Evolutionary conservation across 2,329 filamentous ascomycete species (phyloP).

Genomic region (Endothia cerciana): DNA sequence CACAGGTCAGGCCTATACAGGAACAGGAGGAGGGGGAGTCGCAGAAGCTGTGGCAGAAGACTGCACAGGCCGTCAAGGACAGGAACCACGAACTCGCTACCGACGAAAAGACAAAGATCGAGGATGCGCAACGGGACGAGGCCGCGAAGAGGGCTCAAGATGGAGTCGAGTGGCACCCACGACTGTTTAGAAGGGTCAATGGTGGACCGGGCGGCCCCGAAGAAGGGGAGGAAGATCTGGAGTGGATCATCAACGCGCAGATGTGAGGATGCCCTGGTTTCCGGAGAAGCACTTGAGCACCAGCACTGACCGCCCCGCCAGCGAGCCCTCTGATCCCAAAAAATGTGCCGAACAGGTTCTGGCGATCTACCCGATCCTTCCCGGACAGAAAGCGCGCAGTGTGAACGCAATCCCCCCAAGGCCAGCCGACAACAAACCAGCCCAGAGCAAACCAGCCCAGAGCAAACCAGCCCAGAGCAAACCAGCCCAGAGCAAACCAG

Average conservation of each 20-base stretch:
- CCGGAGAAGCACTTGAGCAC: not conserved
- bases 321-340: slow-evolving; percentile 58
- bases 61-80: slow-evolving; percentile 78
- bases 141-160: slow-evolving; percentile 79
- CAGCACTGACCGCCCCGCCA: slow-evolving; percentile 47
- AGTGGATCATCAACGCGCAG: slow-evolving; percentile 90
- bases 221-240: slow-evolving; percentile 84
- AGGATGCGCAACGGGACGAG: slow-evolving; percentile 89
- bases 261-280: slow-evolving; percentile 60
- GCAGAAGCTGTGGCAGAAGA: slow-evolving; percentile 82
- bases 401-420: slow-evolving; percentile 61
- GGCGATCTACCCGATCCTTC: slow-evolving; percentile 81
- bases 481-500: slow-evolving; percentile 30
- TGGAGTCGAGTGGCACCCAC: slow-evolving; percentile 84
- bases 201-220: slow-evolving; percentile 72
- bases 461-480: slow-evolving; percentile 29
- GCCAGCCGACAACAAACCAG: slow-evolving; percentile 30
- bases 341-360: slow-evolving; percentile 82
- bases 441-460: slow-evolving; percentile 29
- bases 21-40: slow-evolving; percentile 93
- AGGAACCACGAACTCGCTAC: slow-evolving; percentile 89
- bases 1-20: slow-evolving; percentile 73
- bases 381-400: slow-evolving; percentile 67
- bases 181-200: slow-evolving; percentile 77
- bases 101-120: slow-evolving; percentile 94